A percentile compares a stretch with the other conserved stretches of the same genome.
phyloP scores from a whole-genome alignment of 805 yeast genomes.

The Hyphopichia homilentoma region DNA sequence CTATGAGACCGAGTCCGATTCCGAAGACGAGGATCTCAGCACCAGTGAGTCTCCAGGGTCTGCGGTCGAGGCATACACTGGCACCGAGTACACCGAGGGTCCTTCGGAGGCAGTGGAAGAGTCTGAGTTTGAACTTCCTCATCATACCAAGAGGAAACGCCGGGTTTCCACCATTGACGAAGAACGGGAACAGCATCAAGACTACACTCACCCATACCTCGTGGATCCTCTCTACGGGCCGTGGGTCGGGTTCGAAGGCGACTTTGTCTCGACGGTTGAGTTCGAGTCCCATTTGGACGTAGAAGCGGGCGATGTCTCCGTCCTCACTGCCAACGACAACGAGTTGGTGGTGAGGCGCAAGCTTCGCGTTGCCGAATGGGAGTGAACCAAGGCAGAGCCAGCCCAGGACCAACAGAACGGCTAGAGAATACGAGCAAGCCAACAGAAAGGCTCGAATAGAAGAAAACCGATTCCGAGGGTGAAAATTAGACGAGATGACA shows the following conservation, averaged over 20 bases:
- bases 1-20: slow-evolving; percentile 36
- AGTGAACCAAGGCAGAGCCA: slow-evolving; percentile 10
- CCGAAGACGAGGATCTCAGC: slow-evolving; percentile 28
- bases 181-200: slow-evolving; percentile 48
- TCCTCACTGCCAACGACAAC: slow-evolving; percentile 13
- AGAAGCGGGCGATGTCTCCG: slow-evolving; percentile 17
- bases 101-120: slow-evolving; percentile 14
- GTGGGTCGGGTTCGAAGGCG: slow-evolving; percentile 55
- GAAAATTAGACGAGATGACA: no score
- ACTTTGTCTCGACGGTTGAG: slow-evolving; percentile 40
- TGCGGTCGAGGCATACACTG: no score
- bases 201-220: slow-evolving; percentile 48
- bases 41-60: not conserved
- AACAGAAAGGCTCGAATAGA: not conserved
- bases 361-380: slow-evolving; percentile 36
- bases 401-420: not conserved
- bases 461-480: not conserved
- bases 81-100: slow-evolving; percentile 1
- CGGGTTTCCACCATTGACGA: slow-evolving; percentile 53
- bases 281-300: slow-evolving; percentile 13
- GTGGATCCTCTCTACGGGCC: slow-evolving; percentile 50
- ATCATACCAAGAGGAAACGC: slow-evolving; percentile 21
- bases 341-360: slow-evolving; percentile 23
- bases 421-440: not conserved
- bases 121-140: slow-evolving; percentile 18